Conservation (phyloP, 2,329 filamentous ascomycete genomes). For the Cladosporium austrohemisphaericum region DNA sequence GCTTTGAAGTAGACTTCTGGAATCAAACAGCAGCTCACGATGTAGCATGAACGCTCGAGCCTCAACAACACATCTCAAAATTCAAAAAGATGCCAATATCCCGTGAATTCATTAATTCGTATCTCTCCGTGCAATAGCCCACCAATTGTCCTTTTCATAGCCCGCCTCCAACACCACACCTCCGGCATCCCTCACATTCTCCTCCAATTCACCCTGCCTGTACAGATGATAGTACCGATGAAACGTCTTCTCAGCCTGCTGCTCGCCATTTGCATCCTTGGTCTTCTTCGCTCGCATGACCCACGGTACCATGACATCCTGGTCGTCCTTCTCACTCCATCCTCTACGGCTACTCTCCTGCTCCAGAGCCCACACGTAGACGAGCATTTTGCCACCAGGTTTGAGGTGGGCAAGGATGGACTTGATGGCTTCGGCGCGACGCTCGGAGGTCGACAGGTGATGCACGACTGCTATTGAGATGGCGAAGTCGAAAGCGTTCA, state of each 20-base stretch:
- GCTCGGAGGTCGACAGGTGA: constrained; percentile 74
- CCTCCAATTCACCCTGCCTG: constrained; percentile 77
- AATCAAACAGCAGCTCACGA: neutral
- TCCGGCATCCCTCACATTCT: constrained; percentile 69
- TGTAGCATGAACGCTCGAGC: neutral
- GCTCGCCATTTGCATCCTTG: constrained; percentile 29
- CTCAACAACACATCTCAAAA: neutral
- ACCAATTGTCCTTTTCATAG: constrained; percentile 99
- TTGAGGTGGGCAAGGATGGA: constrained; percentile 66
- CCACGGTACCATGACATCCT: constrained; percentile 96
- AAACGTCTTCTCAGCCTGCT: constrained; percentile 54
- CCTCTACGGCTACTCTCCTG: constrained; percentile 81
- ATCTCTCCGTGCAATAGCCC: constrained; percentile 60
- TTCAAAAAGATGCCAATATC: neutral
- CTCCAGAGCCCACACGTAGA: constrained; percentile 96
- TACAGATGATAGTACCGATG: constrained; percentile 96
- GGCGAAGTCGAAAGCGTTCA: constrained; percentile 70
- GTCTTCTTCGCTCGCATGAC: constrained; percentile 53
- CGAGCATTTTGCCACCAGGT: constrained; percentile 62
- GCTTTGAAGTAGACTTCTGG: constrained; percentile 8
- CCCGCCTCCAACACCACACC: constrained; percentile 73
- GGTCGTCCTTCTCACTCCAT: constrained; percentile 77
- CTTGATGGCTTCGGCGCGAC: constrained; percentile 69
- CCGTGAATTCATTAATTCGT: neutral
- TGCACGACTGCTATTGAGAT: constrained; percentile 94